Base-by-base conservation (phyloP, 345 rosid species). In the Punica granatum region DNA sequence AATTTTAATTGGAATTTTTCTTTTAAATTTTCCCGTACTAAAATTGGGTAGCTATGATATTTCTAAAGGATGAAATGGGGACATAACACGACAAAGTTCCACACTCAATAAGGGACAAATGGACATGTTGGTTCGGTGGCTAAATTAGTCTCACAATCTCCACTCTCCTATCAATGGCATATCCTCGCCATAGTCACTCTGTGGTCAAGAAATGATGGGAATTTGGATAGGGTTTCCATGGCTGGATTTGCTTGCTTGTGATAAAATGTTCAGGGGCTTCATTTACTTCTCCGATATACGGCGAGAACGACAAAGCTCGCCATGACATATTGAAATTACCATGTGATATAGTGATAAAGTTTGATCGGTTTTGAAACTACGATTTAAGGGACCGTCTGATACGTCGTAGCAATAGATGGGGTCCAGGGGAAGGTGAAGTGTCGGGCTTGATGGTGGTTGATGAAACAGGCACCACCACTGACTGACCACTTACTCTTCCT, bases 221-320 rank as follows among this genome's bases (percentile, higher is more conserved):
- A 32, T 23, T 25, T 41, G 67, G 67, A 64, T 64, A 64, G 51
- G 67, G 13, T 21, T 36, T 64, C n/a, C 35, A 16, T 64, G 67
- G 67, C n/a, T 39, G 67, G 21, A 15, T 64, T 64, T 64, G 33
- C 67, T 64, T 41, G 18, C 49, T 64, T 46, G 10, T 64, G 33
- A 64, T 41, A 13, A 28, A 26, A 56, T 56, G 33, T 56, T 30
- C 31, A 26, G 25, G 61, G 61, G 1, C 33, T 11, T 12, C 33
- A 30, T 13, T 13, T 26, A 10, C 11, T 12, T 30, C 61, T 28
- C 2, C 61, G 10, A 28, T 4, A 26, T 56, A 13, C 11, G 6
- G 41, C n/a, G n/a, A n/a, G 41, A 11, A 37, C 41, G 11, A 37
- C 41, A 37, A 37, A 5, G 41, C 5, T 37, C 5, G 5, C 5